Evolutionary conservation across 257 asterid species (phyloP), one percentile per base, ranked within the genome.

Genomic region (Solanum pimpinellifolium): DNA sequence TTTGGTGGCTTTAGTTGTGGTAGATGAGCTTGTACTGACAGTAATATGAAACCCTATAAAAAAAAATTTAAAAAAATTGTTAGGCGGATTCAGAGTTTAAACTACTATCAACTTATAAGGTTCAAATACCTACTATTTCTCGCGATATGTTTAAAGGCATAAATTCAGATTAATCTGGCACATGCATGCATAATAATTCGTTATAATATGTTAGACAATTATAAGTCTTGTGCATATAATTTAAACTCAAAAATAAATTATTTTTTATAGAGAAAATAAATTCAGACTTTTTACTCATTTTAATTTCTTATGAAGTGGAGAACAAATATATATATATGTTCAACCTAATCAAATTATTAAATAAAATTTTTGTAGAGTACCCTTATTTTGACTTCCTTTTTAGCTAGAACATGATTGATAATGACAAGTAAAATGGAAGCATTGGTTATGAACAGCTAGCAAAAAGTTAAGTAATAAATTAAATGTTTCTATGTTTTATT

Each of bases 11-110:
- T 97, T 72, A 97, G 94, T 69, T 94, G 98, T n/a, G 98, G 98
- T 0, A 97, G 88, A 87, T 97, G 99, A 49, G 99, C 99, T 91
- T 97, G 99, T 0, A 97, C 96, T 6, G 99, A 94, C 16, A 97
- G 91, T 86, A 97, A 42, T 92, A 97, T 92, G 90, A 95, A 97
- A 86, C 99, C 99, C 99, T 96, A 65, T 16, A 73, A 9, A 9
- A 70, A 69, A 16, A 25, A 25, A 25, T 25, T 16, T 4, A 11
- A 35, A 6, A 35, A 25, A 29, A 31, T 3, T 31, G 33, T 65
- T 65, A 21, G 4, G 1, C 42, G 2, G 5, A 70, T 31, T 16
- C 11, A 31, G 14, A 3, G 1, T 70, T 70, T 70, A 16, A 70
- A 31, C 2, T 70, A 31, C 25, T 56, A 56, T 70, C 18, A 1